Base-by-base conservation (phyloP, 2,329 filamentous ascomycete genomes). In the Botryotinia convoluta region DNA sequence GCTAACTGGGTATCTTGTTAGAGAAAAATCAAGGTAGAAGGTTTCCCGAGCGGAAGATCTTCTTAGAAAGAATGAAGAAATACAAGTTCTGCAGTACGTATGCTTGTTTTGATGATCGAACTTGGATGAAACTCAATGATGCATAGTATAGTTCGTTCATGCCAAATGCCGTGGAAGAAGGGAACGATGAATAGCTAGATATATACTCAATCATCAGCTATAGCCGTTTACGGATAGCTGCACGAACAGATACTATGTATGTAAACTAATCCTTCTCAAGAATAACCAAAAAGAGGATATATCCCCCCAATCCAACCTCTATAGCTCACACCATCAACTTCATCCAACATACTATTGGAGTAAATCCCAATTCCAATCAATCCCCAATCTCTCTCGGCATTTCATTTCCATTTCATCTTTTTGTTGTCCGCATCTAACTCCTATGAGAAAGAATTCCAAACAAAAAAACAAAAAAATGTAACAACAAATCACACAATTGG, bases 401-500 rank as follows among this genome's bases (percentile, higher is more conserved):
- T 37, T 16, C 20, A 51, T 65, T 42, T 65, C 12, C 48, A 51
- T n/a, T 51, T 16, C 48, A 51, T 48, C 35, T 42, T 48, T 48
- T 65, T 18, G 3, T 42, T 35, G 12, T 37, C 26, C 42, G 29
- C 42, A 35, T 32, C 20, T 51, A 39, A 32, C 44, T 48, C 18
- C 9, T 14, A 67, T 14, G 9, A 20, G n/a, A 63, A n/a, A 39
- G 12, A 51, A 6, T 67, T 18, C 44, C 44, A 67, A 67, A 51
- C 44, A 37, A 54, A 39, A 29, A 63, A 37, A 45, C 16, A 45
- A 10, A 26, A 9, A 51, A 48, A 51, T 48, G 44, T 51, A 67
- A 67, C 63, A 67, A 67, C 63, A 51, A 67, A 67, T 51, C 44
- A 67, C 26, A 51, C 44, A 51, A 67, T 51, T 67, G 44, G 63